A percentile compares a stretch with the other conserved stretches of the same genome.
Evolutionary conservation across 495 filamentous ascomycete genomes (phyloP).

Genomic region (Cercophora sp.): DNA sequence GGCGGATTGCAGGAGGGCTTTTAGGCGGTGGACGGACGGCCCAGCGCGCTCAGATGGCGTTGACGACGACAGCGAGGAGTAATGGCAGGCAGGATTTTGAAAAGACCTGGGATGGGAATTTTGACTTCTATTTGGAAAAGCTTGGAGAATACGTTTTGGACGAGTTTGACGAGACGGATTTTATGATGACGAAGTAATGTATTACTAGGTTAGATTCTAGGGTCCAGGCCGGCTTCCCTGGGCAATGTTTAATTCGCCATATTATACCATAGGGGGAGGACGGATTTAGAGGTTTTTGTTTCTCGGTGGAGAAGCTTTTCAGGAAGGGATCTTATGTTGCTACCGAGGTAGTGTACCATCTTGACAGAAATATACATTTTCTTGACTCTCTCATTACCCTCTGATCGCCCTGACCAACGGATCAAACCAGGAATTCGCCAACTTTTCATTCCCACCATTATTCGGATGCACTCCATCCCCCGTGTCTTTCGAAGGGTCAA

Average conservation of each 20-base stretch:
- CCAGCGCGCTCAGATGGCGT: too few species aligned
- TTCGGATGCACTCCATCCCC: slow-evolving; percentile 47
- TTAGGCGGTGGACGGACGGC: too few species aligned
- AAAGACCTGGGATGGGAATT: neutral
- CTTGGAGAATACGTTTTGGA: neutral
- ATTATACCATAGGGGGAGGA: neutral
- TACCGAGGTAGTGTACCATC: too few species aligned
- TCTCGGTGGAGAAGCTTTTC: too few species aligned
- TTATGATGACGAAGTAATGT: slow-evolving; percentile 1
- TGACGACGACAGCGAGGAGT: too few species aligned
- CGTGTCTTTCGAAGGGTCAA: slow-evolving; percentile 30
- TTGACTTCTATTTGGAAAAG: neutral
- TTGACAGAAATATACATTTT: too few species aligned
- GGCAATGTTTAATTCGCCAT: slow-evolving; percentile 4
- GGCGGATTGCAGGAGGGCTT: slow-evolving; percentile 13
- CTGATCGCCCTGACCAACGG: neutral
- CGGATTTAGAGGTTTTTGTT: neutral
- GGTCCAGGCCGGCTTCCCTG: neutral
- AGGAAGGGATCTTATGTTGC: too few species aligned
- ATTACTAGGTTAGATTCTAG: neutral
- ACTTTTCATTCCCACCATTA: neutral
- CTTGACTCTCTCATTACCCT: too few species aligned
- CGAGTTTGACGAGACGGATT: too few species aligned
- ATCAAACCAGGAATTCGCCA: neutral
- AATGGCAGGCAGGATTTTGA: too few species aligned